A percentile compares a stretch with the other conserved stretches of the same genome.
These are phyloP conservation scores for Solanum peruvianum DNA, from an alignment of 257 asterid species.

Conservation along the genomic window DNA sequence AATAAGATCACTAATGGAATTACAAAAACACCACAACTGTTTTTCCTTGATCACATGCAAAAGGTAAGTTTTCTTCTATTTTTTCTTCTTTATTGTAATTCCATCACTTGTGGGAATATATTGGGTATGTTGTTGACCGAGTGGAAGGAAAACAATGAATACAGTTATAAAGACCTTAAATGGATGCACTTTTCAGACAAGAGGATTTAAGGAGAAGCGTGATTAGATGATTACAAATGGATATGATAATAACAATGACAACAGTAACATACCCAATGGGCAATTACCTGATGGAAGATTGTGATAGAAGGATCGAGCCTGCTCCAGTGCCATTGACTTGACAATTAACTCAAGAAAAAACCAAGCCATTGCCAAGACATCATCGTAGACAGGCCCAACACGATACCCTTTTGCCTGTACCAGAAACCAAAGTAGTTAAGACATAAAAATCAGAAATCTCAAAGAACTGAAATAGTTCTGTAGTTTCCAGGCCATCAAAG, in stretches of 20 bases:
- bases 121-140: neutral
- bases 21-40: neutral
- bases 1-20: neutral
- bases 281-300: conserved; percentile 73
- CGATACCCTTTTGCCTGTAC: conserved; percentile 96
- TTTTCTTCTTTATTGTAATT: neutral
- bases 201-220: neutral
- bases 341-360: conserved; percentile 94
- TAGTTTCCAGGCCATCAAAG: neutral
- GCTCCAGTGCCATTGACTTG: conserved; percentile 98
- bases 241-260: conserved; percentile 1
- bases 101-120: neutral
- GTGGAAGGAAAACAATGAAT: neutral
- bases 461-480: neutral
- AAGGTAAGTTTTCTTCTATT: neutral
- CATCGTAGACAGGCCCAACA: conserved; percentile 99
- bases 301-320: conserved; percentile 79
- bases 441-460: neutral
- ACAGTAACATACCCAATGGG: neutral
- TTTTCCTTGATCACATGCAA: neutral
- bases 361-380: conserved; percentile 99
- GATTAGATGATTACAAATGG: neutral
- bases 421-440: conserved; percentile 3
- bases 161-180: neutral
- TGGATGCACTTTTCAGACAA: neutral